These are phyloP conservation scores for Venturia effusa DNA, from an alignment of 2,329 filamentous ascomycete species.

Conservation along the genomic window DNA sequence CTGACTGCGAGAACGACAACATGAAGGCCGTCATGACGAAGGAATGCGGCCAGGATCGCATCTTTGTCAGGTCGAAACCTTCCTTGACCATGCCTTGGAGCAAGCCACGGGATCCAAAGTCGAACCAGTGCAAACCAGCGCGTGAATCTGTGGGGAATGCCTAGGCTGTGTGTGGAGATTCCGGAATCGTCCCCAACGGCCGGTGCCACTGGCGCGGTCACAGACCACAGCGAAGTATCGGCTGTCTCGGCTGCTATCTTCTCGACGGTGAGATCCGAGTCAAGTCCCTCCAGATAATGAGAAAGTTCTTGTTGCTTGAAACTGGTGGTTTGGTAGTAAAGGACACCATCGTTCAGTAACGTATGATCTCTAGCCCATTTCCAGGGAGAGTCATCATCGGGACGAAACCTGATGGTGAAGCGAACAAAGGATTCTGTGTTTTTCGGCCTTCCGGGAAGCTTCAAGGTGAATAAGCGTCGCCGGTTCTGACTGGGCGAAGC, in stretches of 20 bases:
- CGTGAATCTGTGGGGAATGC: slow-evolving; percentile 50
- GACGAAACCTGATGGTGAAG: slow-evolving; percentile 64
- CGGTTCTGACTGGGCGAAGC: not conserved
- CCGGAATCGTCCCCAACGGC: slow-evolving; percentile 49
- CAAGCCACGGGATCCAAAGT: slow-evolving; percentile 74
- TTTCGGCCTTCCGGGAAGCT: slow-evolving; percentile 3
- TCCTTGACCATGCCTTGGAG: slow-evolving; percentile 68
- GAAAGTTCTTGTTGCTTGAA: slow-evolving; percentile 32
- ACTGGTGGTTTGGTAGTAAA: slow-evolving; percentile 39
- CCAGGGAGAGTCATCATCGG: slow-evolving; percentile 39
- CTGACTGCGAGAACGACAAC: slow-evolving; percentile 71
- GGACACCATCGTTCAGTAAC: slow-evolving; percentile 50
- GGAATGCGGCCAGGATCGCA: slow-evolving; percentile 66
- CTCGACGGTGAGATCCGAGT: slow-evolving; percentile 42
- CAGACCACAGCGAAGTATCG: slow-evolving; percentile 58
- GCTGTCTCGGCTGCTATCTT: slow-evolving; percentile 54
- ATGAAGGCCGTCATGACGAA: slow-evolving; percentile 59
- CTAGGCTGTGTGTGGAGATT: slow-evolving; percentile 46
- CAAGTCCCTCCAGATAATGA: slow-evolving; percentile 48
- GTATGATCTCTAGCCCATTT: slow-evolving; percentile 59
- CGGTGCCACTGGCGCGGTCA: slow-evolving; percentile 45
- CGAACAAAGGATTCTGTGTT: slow-evolving; percentile 25
- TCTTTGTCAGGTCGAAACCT: slow-evolving; percentile 63
- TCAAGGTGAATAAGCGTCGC: slow-evolving; percentile 2
- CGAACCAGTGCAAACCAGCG: slow-evolving; percentile 78